Base-by-base conservation (phyloP, 306 rosid species). In the Rosa multiflora region DNA sequence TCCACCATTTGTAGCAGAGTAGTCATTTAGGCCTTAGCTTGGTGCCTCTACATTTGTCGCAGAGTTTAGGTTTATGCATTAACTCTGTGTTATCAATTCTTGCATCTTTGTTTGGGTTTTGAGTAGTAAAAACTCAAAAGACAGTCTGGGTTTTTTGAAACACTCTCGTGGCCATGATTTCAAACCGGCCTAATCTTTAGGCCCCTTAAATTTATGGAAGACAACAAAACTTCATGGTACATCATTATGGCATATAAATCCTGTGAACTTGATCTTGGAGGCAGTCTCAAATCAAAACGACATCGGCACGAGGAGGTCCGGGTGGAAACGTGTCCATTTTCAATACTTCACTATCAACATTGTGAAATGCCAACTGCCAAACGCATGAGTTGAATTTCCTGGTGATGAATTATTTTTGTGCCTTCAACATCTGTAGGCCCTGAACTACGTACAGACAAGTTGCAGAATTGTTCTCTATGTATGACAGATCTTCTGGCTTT, bases 401-500 rank as follows among this genome's bases (percentile, higher is more conserved):
- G 87, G 82, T 76, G 75, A 72, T 76, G 84, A 90, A 90, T 87
- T 78, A 86, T 86, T 89, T 69, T 66, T 49, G 15, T 43, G 74
- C 43, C 69, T 82, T 83, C 81, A 77, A 85, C 67, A 79, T 83
- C 75, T 59, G 74, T 72, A 75, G 79, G 82, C 46, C 74, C 82
- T 67, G 39, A 46, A 40, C 51, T 26, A 69, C 62, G 81, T 73
- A 70, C 86, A 69, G 84, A 81, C 63, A 77, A 73, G 72, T 49
- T 59, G 76, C 76, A 80, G 81, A 70, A 66, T 81, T 61, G 78
- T 70, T 83, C 85, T 78, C 78, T 47, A 37, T 76, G 85, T 72
- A 64, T 64, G 78, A 67, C 84, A 87, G 44, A 76, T 40, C 66
- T 81, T 82, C 74, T 81, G 78, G 63, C 79, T 74, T 73, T 85